phyloP scores from a whole-genome alignment of 108 stramenopile genomes.

The Nitzschia sp. region DNA sequence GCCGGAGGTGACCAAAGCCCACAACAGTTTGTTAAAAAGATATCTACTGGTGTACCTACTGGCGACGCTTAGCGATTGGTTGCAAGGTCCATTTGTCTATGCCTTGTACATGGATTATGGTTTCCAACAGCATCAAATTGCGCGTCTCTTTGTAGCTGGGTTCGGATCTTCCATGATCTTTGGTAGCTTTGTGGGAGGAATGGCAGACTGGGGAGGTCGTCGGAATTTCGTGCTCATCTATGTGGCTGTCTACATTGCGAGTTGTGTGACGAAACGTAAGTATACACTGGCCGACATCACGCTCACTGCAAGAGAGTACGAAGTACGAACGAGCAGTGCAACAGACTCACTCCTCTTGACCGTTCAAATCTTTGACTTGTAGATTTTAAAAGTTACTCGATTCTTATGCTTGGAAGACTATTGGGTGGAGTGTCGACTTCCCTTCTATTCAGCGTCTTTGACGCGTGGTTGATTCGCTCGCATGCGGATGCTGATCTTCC shows the following conservation, averaged over 20 bases:
- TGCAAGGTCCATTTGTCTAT: conserved; percentile 99
- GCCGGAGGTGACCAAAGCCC: conserved; percentile 16
- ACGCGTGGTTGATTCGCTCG: conserved; percentile 92
- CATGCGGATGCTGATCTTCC: conserved; percentile 72
- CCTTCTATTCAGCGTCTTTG: conserved; percentile 90
- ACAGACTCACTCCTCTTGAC: neutral
- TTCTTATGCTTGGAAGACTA: conserved; percentile 90
- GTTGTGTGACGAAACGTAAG: conserved; percentile 88
- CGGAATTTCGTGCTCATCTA: conserved; percentile 84
- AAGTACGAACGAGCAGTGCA: neutral
- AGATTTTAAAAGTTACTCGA: conserved; percentile 79
- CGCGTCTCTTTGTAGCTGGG: conserved; percentile 86
- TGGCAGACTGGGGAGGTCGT: conserved; percentile 81
- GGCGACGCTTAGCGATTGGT: conserved; percentile 93
- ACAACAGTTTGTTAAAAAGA: conserved; percentile 47
- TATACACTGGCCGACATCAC: too few relatives aligned
- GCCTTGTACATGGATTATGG: conserved; percentile 93
- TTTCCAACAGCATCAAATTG: conserved; percentile 88
- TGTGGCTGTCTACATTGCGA: conserved; percentile 80
- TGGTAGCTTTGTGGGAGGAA: conserved; percentile 64
- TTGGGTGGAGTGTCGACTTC: conserved; percentile 93
- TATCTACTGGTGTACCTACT: conserved; percentile 93
- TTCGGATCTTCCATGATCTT: conserved; percentile 83
- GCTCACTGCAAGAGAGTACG: too few relatives aligned
- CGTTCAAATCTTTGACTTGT: too few relatives aligned